Evolutionary conservation across 495 filamentous ascomycete species (phyloP).

Genomic region (Penicillium pancosmium): DNA sequence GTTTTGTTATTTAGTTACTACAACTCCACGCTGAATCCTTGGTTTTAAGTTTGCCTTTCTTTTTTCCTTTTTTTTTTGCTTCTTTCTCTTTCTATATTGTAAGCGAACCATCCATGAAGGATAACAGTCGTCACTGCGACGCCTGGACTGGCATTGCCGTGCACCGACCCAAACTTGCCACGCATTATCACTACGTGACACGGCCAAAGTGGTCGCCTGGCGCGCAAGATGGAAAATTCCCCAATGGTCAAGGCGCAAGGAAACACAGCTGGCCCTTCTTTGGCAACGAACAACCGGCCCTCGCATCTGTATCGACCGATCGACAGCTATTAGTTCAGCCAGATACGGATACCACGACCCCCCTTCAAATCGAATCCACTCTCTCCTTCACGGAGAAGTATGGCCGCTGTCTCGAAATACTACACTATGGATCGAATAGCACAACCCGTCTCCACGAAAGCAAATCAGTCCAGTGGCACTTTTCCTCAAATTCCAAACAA

Average conservation of each 20-base stretch:
- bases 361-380: slow-evolving; percentile 1
- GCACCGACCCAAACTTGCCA: slow-evolving; percentile 12
- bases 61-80: slow-evolving; percentile 5
- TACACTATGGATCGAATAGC: slow-evolving; percentile 36
- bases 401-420: slow-evolving; percentile 31
- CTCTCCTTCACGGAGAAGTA: slow-evolving; percentile 30
- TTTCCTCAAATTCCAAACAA: neutral
- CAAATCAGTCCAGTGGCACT: slow-evolving; percentile 9
- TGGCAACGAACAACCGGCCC: slow-evolving; percentile 3
- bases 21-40: neutral
- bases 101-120: slow-evolving; percentile 16
- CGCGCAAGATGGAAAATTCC: neutral
- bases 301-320: slow-evolving; percentile 22
- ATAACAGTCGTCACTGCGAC: slow-evolving; percentile 13
- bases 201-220: slow-evolving; percentile 11
- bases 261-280: slow-evolving; percentile 13
- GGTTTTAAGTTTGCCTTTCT: neutral
- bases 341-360: slow-evolving; percentile 7
- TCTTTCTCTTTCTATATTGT: neutral
- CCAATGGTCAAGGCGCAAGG: neutral
- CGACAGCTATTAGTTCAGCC: slow-evolving; percentile 16
- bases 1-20: neutral
- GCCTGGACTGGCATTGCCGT: slow-evolving; percentile 15
- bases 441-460: slow-evolving; percentile 31
- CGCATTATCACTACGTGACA: slow-evolving; percentile 21